phyloP scores from a whole-genome alignment of 495 filamentous ascomycete genomes.

The Delitschia confertaspora region DNA sequence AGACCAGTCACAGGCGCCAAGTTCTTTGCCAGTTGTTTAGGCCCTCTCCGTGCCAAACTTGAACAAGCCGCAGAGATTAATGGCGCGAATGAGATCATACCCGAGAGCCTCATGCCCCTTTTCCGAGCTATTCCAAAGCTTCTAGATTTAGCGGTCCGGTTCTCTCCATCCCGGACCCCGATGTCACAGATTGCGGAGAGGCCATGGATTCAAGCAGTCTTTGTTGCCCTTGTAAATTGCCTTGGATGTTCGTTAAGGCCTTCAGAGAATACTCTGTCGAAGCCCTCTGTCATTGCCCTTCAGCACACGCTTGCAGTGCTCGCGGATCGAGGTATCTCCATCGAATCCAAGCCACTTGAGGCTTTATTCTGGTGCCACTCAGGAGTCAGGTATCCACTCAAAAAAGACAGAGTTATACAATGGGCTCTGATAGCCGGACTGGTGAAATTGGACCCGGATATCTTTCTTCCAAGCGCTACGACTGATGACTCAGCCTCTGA shows the following conservation, averaged over 20 bases:
- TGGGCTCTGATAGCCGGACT: slow-evolving; percentile 23
- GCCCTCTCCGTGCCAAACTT: slow-evolving; percentile 15
- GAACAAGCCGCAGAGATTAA: slow-evolving; percentile 18
- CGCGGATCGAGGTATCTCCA: not conserved
- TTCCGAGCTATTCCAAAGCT: slow-evolving; percentile 25
- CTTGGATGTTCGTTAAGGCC: slow-evolving; percentile 19
- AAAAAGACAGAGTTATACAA: slow-evolving; percentile 2
- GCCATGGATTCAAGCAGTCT: slow-evolving; percentile 33
- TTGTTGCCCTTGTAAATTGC: slow-evolving; percentile 28
- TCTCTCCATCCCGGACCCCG: slow-evolving; percentile 12
- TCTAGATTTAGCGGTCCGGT: slow-evolving; percentile 30
- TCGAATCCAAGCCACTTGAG: slow-evolving; percentile 12
- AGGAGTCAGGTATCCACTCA: slow-evolving; percentile 9
- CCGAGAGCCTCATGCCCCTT: slow-evolving; percentile 5
- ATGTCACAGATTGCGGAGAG: slow-evolving; percentile 22
- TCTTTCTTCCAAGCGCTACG: slow-evolving; percentile 10
- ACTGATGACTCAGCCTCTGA: not conserved
- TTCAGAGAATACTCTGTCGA: not conserved
- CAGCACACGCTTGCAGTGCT: slow-evolving; percentile 7
- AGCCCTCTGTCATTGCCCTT: slow-evolving; percentile 8
- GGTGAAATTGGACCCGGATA: slow-evolving; percentile 11
- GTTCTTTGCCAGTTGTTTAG: slow-evolving; percentile 3
- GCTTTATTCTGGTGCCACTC: slow-evolving; percentile 24
- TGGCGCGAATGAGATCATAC: slow-evolving; percentile 5
- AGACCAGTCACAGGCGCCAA: not conserved